Conservation (phyloP, 352 stramenopile genomes). For the Pythium aristosporum region DNA sequence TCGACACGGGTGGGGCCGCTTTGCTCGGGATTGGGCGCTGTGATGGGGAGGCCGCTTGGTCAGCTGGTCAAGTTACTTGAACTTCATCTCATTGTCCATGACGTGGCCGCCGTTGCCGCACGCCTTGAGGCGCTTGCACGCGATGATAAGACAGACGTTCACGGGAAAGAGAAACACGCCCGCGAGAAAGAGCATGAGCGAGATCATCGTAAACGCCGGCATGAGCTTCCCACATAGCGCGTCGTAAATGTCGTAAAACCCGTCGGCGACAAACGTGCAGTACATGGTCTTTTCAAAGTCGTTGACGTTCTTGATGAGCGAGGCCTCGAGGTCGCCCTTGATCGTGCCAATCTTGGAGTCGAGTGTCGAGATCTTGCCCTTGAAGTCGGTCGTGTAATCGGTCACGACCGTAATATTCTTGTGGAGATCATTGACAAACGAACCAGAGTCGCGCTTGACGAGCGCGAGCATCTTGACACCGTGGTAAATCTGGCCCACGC, state of each 20-base stretch:
- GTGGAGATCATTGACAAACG: conserved; percentile 35
- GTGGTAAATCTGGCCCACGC: conserved; percentile 24
- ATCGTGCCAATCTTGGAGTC: conserved; percentile 43
- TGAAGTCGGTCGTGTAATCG: conserved; percentile 37
- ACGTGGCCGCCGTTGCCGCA: conserved; percentile 46
- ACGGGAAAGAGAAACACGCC: conserved; percentile 66
- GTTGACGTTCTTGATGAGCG: conserved; percentile 50
- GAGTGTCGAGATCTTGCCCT: conserved; percentile 40
- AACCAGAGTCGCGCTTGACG: conserved; percentile 24
- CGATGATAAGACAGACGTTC: conserved; percentile 71
- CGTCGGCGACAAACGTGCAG: conserved; percentile 53
- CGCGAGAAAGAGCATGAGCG: conserved; percentile 68
- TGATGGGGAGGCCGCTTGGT: too few relatives aligned
- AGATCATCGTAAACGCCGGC: conserved; percentile 71
- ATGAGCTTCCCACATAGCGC: conserved; percentile 60
- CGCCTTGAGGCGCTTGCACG: conserved; percentile 56
- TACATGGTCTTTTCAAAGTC: conserved; percentile 63
- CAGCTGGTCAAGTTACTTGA: conserved; percentile 39
- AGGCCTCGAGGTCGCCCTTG: conserved; percentile 37
- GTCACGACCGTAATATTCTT: conserved; percentile 35
- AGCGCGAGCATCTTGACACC: conserved; percentile 12
- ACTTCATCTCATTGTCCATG: conserved; percentile 63
- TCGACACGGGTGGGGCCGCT: too few relatives aligned
- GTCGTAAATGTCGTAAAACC: conserved; percentile 51
- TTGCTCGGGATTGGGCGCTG: too few relatives aligned